These are phyloP conservation scores for Fusarium denticulatum DNA, from an alignment of 2,329 filamentous ascomycete species.

Conservation along the genomic window DNA sequence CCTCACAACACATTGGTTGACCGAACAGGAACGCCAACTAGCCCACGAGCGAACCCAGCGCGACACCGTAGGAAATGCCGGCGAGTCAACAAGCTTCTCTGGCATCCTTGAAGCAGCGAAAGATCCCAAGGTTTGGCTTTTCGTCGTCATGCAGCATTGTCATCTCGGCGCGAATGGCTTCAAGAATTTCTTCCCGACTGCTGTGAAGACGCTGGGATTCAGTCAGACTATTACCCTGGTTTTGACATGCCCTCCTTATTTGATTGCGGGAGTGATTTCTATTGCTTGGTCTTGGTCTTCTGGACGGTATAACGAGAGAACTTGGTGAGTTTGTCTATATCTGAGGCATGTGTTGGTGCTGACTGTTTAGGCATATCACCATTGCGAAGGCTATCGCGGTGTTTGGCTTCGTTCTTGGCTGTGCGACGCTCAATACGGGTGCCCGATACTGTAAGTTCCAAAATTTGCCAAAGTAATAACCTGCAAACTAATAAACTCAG, in stretches of 20 bases:
- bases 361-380: slow-evolving; percentile 51
- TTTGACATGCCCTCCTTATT: slow-evolving; percentile 53
- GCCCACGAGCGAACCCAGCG: slow-evolving; percentile 54
- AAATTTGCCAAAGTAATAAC: accelerated
- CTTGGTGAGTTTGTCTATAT: slow-evolving; percentile 40
- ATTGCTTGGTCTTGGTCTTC: slow-evolving; percentile 49
- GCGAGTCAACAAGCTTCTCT: slow-evolving; percentile 51
- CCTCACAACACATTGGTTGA: slow-evolving; percentile 54
- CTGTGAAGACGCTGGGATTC: slow-evolving; percentile 41
- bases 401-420: slow-evolving; percentile 35
- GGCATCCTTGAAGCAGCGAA: slow-evolving; percentile 56
- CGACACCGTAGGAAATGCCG: slow-evolving; percentile 56
- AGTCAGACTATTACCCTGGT: slow-evolving; percentile 41
- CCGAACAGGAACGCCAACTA: slow-evolving; percentile 54
- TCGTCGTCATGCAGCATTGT: slow-evolving; percentile 61
- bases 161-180: slow-evolving; percentile 59
- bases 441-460: slow-evolving; percentile 24
- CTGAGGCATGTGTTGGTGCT: accelerated
- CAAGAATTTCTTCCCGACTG: slow-evolving; percentile 47
- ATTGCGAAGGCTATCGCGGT: slow-evolving; percentile 53
- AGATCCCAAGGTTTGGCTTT: slow-evolving; percentile 59
- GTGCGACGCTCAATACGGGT: slow-evolving; percentile 37
- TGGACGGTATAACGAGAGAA: slow-evolving; percentile 57
- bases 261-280: slow-evolving; percentile 46
- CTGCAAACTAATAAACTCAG: accelerated